Evolutionary conservation across 805 yeast species (phyloP), one percentile per base, ranked within the genome.

Genomic region (Starmerella khaoyaiensis): DNA sequence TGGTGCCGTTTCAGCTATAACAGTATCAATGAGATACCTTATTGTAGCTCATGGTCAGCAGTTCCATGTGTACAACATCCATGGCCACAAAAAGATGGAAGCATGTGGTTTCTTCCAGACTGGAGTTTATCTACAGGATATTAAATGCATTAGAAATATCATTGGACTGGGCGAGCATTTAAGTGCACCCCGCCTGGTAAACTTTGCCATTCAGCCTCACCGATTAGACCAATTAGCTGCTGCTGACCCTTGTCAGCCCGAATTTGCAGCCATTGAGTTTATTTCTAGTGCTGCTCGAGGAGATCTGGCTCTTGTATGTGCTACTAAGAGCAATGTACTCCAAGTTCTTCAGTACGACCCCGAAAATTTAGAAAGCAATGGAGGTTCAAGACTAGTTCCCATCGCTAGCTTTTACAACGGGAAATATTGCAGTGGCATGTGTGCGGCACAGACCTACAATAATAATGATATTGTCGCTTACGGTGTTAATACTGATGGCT

Each of bases 161-260:
- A 55, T 87, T n/a, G 50, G 84, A 2, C 58, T 84, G 14, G 93
- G 93, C 15, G 98, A 90, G 57, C 63, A 81, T 0, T 65, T 74
- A 58, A 78, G 80, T 48, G 72, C 84, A 47, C 65, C 82, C 4
- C 74, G 84, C 64, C 64, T 90, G 39, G 74, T 76, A 21, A 96
- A 96, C 1, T 86, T 84, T 59, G 94, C 84, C 56, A 87, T 93
- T 2, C 95, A 87, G 51, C 99, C 99, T 1, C 86, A 81, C 55
- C 63, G 95, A 46, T 74, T 87, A 76, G 64, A 83, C 14, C 57
- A 69, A 40, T 57, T 90, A 35, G 86, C 93, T 7, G 80, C 78
- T 53, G 94, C 86, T 54, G 64, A 75, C 50, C 24, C 28, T 5
- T 28, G 20, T 16, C 3, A 21, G 30, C 77, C 79, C 0, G 71